Evolutionary conservation across 2,329 filamentous ascomycete genomes (phyloP).

Genomic region (Colletotrichum sp.): DNA sequence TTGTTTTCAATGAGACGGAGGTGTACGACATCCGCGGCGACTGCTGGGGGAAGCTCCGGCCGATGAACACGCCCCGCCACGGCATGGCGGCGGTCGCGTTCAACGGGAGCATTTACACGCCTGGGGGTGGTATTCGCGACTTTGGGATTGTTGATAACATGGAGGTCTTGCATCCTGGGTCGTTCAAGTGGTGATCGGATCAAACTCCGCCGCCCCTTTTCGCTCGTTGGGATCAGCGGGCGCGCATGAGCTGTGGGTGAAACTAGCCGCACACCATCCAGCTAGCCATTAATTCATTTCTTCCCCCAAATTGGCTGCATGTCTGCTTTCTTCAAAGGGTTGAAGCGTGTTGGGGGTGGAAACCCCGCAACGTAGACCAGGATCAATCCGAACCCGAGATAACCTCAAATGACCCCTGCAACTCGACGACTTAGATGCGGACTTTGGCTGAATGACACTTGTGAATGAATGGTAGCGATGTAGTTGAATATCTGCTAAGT

Average conservation of each 20-base stretch:
- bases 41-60: neutral
- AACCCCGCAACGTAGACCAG: neutral
- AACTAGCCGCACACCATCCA: neutral
- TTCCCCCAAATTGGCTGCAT: too few relatives aligned
- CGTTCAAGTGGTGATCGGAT: neutral
- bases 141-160: neutral
- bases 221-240: accelerated
- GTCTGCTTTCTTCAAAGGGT: too few relatives aligned
- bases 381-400: neutral
- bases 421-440: neutral
- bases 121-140: neutral
- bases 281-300: neutral
- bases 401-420: neutral
- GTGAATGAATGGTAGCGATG: neutral
- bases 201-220: neutral
- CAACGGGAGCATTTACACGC: neutral
- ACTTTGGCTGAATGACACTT: too few relatives aligned
- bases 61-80: neutral
- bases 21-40: neutral
- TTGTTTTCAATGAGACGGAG: neutral
- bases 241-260: neutral
- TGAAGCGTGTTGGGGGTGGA: neutral
- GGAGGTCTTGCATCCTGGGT: neutral
- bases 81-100: neutral
- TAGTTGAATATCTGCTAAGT: too few relatives aligned